phyloP scores from a whole-genome alignment of 345 rosid species.

The Mangifera indica region DNA sequence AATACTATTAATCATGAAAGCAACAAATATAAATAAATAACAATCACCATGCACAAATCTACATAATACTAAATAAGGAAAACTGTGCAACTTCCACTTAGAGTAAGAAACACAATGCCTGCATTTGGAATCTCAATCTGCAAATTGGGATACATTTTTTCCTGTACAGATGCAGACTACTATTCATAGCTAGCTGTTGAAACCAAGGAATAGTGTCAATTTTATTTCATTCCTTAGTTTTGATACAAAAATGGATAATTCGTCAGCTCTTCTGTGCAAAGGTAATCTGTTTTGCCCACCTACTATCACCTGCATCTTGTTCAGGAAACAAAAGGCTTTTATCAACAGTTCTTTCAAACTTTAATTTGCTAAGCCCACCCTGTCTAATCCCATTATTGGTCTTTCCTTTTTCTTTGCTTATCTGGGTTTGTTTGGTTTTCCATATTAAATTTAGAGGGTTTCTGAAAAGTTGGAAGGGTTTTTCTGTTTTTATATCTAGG shows the following conservation, averaged over 20 bases:
- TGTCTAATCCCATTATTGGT: too few relatives aligned
- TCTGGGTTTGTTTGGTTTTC: too few relatives aligned
- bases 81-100: constrained; percentile 24
- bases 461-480: too few relatives aligned
- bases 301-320: constrained; percentile 20
- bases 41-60: not conserved
- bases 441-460: too few relatives aligned
- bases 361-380: too few relatives aligned
- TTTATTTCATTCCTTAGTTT: not conserved
- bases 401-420: too few relatives aligned
- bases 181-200: not conserved
- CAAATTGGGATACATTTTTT: constrained; percentile 13
- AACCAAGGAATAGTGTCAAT: constrained; percentile 14
- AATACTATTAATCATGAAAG: not conserved
- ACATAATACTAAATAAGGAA: constrained; percentile 13
- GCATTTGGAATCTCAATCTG: constrained; percentile 39
- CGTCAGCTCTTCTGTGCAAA: not conserved
- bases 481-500: too few relatives aligned
- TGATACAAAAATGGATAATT: constrained; percentile 12
- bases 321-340: constrained; percentile 24
- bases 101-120: constrained; percentile 37
- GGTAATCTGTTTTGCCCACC: not conserved
- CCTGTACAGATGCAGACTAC: not conserved
- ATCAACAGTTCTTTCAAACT: not conserved
- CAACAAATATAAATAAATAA: not conserved